These are phyloP conservation scores for Hymenoscyphus fructigenus DNA, from an alignment of 2,329 filamentous ascomycete species.

Conservation along the genomic window DNA sequence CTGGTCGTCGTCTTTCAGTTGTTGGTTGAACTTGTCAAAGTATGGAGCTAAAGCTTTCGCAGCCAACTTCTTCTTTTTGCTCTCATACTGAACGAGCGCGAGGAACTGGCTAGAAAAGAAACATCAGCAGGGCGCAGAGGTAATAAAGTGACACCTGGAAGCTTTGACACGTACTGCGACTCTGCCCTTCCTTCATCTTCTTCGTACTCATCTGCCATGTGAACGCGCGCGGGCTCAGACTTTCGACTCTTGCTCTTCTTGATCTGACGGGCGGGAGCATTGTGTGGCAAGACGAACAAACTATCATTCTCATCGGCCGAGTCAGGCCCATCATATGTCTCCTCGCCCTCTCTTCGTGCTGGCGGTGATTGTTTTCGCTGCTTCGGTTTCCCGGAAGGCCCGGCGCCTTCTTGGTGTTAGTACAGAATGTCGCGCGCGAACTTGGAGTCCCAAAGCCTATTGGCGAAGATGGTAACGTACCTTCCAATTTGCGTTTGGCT, in stretches of 20 bases:
- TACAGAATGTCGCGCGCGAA: neutral
- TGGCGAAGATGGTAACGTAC: constrained; percentile 15
- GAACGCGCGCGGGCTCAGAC: constrained; percentile 23
- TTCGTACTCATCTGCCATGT: constrained; percentile 28
- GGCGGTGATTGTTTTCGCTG: constrained; percentile 15
- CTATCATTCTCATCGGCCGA: constrained; percentile 17
- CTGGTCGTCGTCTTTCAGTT: constrained; percentile 18
- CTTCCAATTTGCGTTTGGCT: constrained; percentile 26
- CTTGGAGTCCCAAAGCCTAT: neutral
- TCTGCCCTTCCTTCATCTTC: constrained; percentile 30
- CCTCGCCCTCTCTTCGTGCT: constrained; percentile 8
- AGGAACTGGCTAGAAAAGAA: constrained; percentile 26
- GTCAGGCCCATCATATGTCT: neutral
- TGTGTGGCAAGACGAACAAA: constrained; percentile 8
- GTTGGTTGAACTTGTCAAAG: constrained; percentile 18
- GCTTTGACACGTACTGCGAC: constrained; percentile 28
- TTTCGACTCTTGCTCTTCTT: constrained; percentile 26
- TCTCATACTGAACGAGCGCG: constrained; percentile 24
- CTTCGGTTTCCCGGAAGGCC: constrained; percentile 24
- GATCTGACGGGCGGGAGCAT: constrained; percentile 14
- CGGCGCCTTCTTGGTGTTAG: constrained; percentile 22
- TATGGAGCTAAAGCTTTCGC: constrained; percentile 23
- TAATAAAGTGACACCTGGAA: neutral
- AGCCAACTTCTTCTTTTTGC: constrained; percentile 25
- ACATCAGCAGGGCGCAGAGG: constrained; percentile 4